Conservation (phyloP, 2,329 filamentous ascomycete genomes). For the Neodidymelliopsis sp. region DNA sequence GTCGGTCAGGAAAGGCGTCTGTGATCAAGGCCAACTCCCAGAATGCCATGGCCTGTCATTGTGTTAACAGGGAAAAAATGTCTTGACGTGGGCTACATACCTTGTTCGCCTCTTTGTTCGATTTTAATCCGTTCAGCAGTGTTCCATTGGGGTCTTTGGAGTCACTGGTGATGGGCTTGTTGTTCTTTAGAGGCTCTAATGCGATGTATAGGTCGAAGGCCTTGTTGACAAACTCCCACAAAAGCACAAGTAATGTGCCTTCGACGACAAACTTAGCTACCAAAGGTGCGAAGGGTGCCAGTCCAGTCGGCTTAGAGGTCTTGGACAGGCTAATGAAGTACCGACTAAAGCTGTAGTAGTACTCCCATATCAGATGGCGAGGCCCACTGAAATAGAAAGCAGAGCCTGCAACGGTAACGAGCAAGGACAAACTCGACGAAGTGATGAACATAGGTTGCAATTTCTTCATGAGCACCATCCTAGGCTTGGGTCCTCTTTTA, state of each 20-base stretch:
- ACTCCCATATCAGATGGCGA: constrained; percentile 48
- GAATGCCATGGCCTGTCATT: constrained; percentile 75
- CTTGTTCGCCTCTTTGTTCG: constrained; percentile 79
- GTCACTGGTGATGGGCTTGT: constrained; percentile 81
- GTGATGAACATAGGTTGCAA: constrained; percentile 26
- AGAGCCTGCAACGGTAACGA: constrained; percentile 54
- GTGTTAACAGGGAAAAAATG: constrained; percentile 14
- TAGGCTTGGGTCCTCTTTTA: constrained; percentile 25
- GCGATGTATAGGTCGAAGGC: constrained; percentile 83
- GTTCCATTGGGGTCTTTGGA: constrained; percentile 93
- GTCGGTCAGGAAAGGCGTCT: constrained; percentile 74
- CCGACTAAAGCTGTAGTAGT: constrained; percentile 73
- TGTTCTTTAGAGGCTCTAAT: constrained; percentile 82
- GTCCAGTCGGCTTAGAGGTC: constrained; percentile 64
- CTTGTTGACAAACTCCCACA: constrained; percentile 80
- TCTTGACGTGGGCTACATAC: constrained; percentile 53
- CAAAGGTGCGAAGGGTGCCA: constrained; percentile 63
- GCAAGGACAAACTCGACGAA: constrained; percentile 48
- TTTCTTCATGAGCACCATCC: constrained; percentile 28
- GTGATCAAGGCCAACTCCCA: constrained; percentile 89
- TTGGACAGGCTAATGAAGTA: constrained; percentile 78
- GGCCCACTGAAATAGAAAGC: constrained; percentile 40
- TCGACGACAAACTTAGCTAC: constrained; percentile 61
- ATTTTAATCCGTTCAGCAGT: constrained; percentile 81
- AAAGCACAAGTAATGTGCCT: constrained; percentile 70